Evolutionary conservation across 2,329 filamentous ascomycete species (phyloP), one percentile per base, ranked within the genome.

Genomic region (Pseudogymnoascus sp.): DNA sequence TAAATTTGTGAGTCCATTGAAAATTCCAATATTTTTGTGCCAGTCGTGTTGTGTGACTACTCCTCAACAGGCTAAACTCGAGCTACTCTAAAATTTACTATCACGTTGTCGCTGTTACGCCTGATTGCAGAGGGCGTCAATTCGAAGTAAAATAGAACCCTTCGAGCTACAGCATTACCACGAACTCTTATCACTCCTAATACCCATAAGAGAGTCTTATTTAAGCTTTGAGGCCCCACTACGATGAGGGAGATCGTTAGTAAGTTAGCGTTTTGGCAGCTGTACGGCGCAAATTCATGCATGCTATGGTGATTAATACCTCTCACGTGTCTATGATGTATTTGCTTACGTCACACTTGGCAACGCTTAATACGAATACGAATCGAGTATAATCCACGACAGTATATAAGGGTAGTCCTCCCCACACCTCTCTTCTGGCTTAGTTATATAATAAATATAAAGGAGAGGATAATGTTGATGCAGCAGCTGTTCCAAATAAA

Each of bases 81-180:
- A 16, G 49, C 33, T 62, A 28, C 60, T 62, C 60, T 41, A 58
- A 62, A 64, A 62, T 60, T 65, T 61, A 63, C 37, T 9, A 62
- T 64, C 31, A 31, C 31, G 35, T 65, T 43, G 60, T 64, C 40
- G 64, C 43, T 23, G 49, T 64, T 60, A 21, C 40, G 62, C 60
- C 62, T 62, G 52, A 33, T 65, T 64, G 40, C 60, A 31, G 59
- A 58, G 52, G 55, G 31, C 60, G 55, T 64, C 55, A 63, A 61
- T 63, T 64, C 25, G 58, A 16, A 63, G 61, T 64, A 63, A 60
- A 61, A 52, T 58, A 63, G 58, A 41, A 64, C 63, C 60, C n/a
- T n/a, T 21, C 31, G 31, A 35, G 2, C 31, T 35, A 35, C 31
- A 35, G 31, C 31, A 35, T 9, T 7, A 33, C 31, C 31, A 33